A percentile compares a stretch with the other conserved stretches of the same genome.
These are phyloP conservation scores for Linnemannia schmuckeri DNA, from an alignment of 192 early-diverging fungal genomes.

Conservation along the genomic window DNA sequence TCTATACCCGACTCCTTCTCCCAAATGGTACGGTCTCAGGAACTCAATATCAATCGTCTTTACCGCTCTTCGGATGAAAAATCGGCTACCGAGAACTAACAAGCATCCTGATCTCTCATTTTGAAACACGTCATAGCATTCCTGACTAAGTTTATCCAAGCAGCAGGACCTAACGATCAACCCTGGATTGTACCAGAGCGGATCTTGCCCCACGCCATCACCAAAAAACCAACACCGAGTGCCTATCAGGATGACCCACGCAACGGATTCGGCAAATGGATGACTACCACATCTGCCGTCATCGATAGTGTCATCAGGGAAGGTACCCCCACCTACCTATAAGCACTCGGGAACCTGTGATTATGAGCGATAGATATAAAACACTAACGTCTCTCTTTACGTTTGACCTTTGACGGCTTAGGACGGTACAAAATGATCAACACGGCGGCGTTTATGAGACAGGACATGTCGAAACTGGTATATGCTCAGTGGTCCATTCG, in stretches of 20 bases:
- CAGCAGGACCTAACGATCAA: constrained; percentile 6
- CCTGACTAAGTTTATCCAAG: constrained; percentile 37
- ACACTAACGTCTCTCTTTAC: background rate
- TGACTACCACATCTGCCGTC: background rate
- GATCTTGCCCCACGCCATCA: constrained; percentile 6
- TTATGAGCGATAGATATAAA: background rate
- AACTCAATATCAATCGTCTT: background rate
- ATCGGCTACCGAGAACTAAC: background rate
- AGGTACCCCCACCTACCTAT: constrained; percentile 1
- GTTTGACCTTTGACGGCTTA: background rate
- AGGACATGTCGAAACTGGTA: constrained; percentile 23
- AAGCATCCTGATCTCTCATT: background rate
- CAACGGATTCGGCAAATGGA: constrained; percentile 29
- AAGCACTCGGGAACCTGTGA: background rate
- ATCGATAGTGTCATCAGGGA: constrained; percentile 23
- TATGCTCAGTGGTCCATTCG: constrained; percentile 46
- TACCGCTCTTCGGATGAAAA: background rate
- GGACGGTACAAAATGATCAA: constrained; percentile 45
- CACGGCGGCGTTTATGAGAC: constrained; percentile 26
- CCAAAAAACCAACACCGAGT: background rate
- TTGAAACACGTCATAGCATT: constrained; percentile 1
- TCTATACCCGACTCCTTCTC: constrained; percentile 21
- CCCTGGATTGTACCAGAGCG: constrained; percentile 40
- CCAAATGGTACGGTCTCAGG: constrained; percentile 21
- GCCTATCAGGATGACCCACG: background rate